Evolutionary conservation across 192 early-diverging fungal species (phyloP), one percentile per base, ranked within the genome.

Genomic region (Backusella morwellensis): DNA sequence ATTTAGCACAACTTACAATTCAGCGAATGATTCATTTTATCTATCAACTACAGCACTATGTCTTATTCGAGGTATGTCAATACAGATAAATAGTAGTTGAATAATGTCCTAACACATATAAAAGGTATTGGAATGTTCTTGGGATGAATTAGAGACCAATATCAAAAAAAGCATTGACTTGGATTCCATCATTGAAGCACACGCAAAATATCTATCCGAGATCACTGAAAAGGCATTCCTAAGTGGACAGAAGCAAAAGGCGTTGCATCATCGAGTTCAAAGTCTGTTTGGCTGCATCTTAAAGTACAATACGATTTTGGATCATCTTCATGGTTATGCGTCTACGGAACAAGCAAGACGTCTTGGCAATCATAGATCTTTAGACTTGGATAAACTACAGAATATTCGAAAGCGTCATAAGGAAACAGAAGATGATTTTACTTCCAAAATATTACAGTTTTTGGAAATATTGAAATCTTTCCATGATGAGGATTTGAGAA

Each of bases 11-110:
- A 54, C 82, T 95, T 52, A 85, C 89, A 14, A 89, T 92, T 78
- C 88, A 87, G 19, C 90, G 97, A 81, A 98, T 98, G 97, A 91
- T 94, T 56, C 97, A 98, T 83, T 98, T 97, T 83, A 88, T 96
- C 52, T 89, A 93, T 76, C 97, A 99, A 80, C 84, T 99, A 66
- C 96, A 98, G 82, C 94, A 96, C 80, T 98, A 96, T 80, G 91
- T 96, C 35, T 85, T 94, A 52, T 97, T 97, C 82, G 97, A 98
- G 82, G 94, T 95, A 40, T 8, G 38, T 3, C 38, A 40, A 44
- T 11, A 44, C 26, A 29, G 15, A 26, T 29, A 12, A 40, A 9
- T 40, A 0, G 11, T 40, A 40, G 11, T 12, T 40, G 38, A 40
- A 40, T 40, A 11, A 9, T 40, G n/a, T 42, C 9, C n/a, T 70